Conservation (phyloP, 768 basidiomycete genomes). For the Gymnopilus dilepis region DNA sequence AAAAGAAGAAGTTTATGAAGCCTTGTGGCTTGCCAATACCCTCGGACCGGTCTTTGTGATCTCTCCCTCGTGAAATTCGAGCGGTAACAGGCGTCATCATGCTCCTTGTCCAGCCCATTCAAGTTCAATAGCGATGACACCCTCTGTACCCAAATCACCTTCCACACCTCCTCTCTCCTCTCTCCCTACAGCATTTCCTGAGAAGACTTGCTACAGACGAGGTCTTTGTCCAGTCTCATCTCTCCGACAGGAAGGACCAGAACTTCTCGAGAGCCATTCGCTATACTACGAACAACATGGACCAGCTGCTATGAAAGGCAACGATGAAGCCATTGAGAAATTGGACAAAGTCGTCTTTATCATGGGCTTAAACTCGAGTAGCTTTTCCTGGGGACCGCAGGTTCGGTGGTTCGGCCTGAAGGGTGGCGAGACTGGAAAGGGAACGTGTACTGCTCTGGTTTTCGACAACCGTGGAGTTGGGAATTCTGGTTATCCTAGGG, state of each 20-base stretch:
- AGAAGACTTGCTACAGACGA: constrained; percentile 64
- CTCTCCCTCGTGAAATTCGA: background rate
- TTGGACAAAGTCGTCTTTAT: constrained; percentile 67
- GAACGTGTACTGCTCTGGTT: constrained; percentile 64
- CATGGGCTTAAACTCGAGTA: constrained; percentile 76
- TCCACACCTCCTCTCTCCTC: background rate
- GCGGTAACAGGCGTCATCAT: background rate
- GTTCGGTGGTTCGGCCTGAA: constrained; percentile 64
- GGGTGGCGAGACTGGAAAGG: constrained; percentile 19
- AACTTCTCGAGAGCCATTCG: constrained; percentile 66
- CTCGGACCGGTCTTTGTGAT: too few relatives aligned
- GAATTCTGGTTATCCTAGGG: constrained; percentile 69
- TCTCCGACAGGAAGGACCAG: constrained; percentile 48
- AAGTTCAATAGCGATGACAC: background rate
- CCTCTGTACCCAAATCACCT: background rate
- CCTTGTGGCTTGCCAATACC: too few relatives aligned
- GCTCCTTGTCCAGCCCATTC: background rate
- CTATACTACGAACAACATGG: constrained; percentile 86
- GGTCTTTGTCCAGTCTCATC: constrained; percentile 79
- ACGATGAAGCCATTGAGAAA: constrained; percentile 20
- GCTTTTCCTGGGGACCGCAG: constrained; percentile 68
- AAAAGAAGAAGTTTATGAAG: too few relatives aligned
- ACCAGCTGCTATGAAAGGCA: constrained; percentile 27
- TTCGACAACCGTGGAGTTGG: constrained; percentile 90
- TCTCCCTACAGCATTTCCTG: constrained; percentile 59